Base-by-base conservation (phyloP, 768 basidiomycete genomes). In the Serendipita sp. region DNA sequence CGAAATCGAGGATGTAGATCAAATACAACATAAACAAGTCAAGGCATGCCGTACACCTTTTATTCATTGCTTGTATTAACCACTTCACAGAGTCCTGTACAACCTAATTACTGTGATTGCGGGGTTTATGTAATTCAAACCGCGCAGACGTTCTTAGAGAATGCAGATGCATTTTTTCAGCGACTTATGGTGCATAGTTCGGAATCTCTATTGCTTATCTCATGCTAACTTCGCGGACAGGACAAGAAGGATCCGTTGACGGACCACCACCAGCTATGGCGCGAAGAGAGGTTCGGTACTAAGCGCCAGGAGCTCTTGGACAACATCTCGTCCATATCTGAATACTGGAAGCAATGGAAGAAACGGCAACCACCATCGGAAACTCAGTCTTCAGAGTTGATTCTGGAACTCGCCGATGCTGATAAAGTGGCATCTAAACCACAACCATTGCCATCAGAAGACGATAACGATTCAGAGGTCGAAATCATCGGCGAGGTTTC, bases 61-160 rank as follows among this genome's bases (percentile, higher is more conserved):
- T 13, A 41, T 54, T 47, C 34, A 67, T 35, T 34, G 60, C 45
- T 64, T 32, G 32, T 44, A 32, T 3, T 51, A 13, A 44, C 52
- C 34, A 34, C 41, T 44, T n/a, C 10, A 65, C 68, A 95, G 91
- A 90, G 93, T 2, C 95, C 95, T 2, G 76, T 78, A 28, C 96
- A 99, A 71, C 83, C 84, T 15, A 97, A 98, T 71, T 89, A 78
- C 68, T 89, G 85, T 70, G 94, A 97, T 72, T 99, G 96, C 69
- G 96, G 96, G 3, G 72, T 96, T 34, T 99, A 90, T 73, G 78
- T 98, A 11, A 77, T 98, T 10, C 92, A 98, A 70, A 91, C 91
- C 62, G 88, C 85, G 5, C 77, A 84, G 69, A 83, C 81, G 0
- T 89, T 98, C 71, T 81, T 96, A 73, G 74, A 71, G 5, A 75